Percentiles rank a stretch among this genome's conserved stretches.
Evolutionary conservation across 768 basidiomycete genomes (phyloP).

Genomic region (Naganishia antarctica): DNA sequence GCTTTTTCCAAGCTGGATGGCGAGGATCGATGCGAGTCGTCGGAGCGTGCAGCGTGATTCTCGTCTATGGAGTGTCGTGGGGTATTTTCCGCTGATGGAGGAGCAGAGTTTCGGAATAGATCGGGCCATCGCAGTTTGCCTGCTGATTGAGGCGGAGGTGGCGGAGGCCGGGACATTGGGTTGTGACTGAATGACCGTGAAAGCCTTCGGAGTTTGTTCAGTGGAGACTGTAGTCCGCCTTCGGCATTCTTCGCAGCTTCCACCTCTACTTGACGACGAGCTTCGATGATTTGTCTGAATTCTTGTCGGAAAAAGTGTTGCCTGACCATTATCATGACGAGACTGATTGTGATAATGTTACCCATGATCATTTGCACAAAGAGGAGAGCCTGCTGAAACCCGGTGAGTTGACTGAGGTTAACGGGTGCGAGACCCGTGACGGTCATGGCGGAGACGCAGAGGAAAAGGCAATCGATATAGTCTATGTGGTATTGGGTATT

Average conservation of each 20-base stretch:
- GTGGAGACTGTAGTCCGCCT: slow-evolving; percentile 20
- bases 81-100: slow-evolving; percentile 7
- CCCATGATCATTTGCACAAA: slow-evolving; percentile 59
- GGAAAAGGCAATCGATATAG: slow-evolving; percentile 50
- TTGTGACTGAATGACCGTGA: slow-evolving; percentile 22
- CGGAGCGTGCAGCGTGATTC: background rate
- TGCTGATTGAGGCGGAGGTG: background rate
- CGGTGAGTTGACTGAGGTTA: slow-evolving; percentile 47
- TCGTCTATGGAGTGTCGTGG: slow-evolving; percentile 3
- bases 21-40: slow-evolving; percentile 10
- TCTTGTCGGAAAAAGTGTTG: slow-evolving; percentile 45
- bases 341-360: slow-evolving; percentile 40
- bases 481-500: slow-evolving; percentile 56
- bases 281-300: slow-evolving; percentile 43
- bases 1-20: slow-evolving; percentile 10
- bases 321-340: slow-evolving; percentile 48
- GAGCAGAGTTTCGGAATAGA: slow-evolving; percentile 1
- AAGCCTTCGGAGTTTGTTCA: slow-evolving; percentile 12
- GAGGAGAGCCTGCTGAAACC: slow-evolving; percentile 46
- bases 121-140: background rate
- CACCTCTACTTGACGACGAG: slow-evolving; percentile 31
- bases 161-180: slow-evolving; percentile 31
- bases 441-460: slow-evolving; percentile 47
- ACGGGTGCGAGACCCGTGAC: slow-evolving; percentile 49
- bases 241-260: background rate